phyloP scores from a whole-genome alignment of 768 basidiomycete species.

The Tylopilus subfusipes region DNA sequence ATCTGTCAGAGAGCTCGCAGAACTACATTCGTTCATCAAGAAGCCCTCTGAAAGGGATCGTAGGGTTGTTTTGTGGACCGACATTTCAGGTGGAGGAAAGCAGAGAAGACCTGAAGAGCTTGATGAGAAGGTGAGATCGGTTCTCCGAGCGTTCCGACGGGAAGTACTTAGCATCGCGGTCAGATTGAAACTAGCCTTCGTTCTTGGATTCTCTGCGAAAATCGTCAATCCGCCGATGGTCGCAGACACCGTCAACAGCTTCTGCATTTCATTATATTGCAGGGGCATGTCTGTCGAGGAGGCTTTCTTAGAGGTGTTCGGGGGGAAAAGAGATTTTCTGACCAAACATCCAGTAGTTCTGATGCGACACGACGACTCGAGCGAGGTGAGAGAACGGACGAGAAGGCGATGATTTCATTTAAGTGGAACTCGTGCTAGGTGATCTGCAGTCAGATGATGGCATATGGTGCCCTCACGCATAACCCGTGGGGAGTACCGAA shows the following conservation, averaged over 20 bases:
- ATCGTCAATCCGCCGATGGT: neutral
- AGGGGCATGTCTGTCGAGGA: neutral
- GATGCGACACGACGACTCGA: neutral
- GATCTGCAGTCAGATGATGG: neutral
- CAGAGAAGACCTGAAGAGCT: neutral
- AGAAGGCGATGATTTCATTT: neutral
- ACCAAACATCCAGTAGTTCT: neutral
- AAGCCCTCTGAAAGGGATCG: neutral
- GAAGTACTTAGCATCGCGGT: too few species aligned
- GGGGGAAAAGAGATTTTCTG: neutral
- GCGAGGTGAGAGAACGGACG: neutral
- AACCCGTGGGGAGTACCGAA: constrained; percentile 2
- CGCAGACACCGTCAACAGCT: neutral
- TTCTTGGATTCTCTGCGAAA: neutral
- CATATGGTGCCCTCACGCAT: constrained; percentile 1
- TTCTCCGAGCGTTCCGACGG: too few species aligned
- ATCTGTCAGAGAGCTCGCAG: neutral
- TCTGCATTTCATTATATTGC: neutral
- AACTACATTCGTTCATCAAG: neutral
- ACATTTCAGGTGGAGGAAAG: neutral
- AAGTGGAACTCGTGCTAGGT: neutral
- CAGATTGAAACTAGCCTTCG: neutral
- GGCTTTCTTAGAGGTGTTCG: neutral
- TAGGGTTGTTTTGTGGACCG: neutral
- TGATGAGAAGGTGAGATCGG: neutral